Evolutionary conservation across 495 filamentous ascomycete genomes (phyloP).

Genomic region (Hypoxylon crocopeplum): DNA sequence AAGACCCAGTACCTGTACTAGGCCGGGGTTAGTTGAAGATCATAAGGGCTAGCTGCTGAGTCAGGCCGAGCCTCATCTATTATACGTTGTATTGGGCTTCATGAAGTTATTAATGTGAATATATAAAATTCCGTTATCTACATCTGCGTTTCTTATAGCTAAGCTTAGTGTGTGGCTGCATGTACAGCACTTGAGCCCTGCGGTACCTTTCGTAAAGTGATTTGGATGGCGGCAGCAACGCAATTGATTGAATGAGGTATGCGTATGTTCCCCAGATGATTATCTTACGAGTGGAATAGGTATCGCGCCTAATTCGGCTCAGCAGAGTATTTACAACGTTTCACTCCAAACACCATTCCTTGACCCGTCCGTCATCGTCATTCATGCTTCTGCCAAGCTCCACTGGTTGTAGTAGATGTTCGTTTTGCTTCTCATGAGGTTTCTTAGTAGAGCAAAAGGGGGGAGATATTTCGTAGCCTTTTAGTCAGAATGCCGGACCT

Average conservation of each 20-base stretch:
- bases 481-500: neutral
- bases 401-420: constrained; percentile 9
- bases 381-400: constrained; percentile 28
- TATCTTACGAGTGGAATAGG: constrained; percentile 13
- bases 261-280: constrained; percentile 6
- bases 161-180: no score
- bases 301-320: neutral
- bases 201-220: no score
- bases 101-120: no score
- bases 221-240: neutral
- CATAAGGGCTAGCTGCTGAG: no score
- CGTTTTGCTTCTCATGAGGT: constrained; percentile 15
- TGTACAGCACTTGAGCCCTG: no score
- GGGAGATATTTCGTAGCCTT: constrained; percentile 3
- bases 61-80: no score
- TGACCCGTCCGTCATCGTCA: constrained; percentile 7
- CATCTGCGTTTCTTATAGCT: no score
- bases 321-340: constrained; percentile 23
- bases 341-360: constrained; percentile 19
- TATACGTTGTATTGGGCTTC: no score
- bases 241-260: constrained; percentile 7
- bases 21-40: no score
- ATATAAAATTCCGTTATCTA: no score
- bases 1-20: no score
- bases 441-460: constrained; percentile 1